Conservation (phyloP, 306 rosid genomes). For the Fagus crenata region DNA sequence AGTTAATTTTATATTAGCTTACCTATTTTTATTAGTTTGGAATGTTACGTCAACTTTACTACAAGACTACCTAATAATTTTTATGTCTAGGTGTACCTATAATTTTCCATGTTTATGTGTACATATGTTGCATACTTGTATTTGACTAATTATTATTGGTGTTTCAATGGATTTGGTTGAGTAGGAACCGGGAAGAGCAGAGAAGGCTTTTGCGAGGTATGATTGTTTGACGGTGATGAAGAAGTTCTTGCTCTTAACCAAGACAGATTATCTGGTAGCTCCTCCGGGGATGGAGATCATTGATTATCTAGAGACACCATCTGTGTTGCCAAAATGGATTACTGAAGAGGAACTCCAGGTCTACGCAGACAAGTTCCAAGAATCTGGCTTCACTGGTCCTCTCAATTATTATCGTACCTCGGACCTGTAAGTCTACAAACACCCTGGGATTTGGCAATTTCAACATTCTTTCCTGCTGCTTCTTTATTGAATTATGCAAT, state of each 20-base stretch:
- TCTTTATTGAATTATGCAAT: no score
- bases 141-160: not conserved
- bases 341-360: slow-evolving; percentile 67
- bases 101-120: no score
- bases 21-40: no score
- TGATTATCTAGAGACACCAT: slow-evolving; percentile 65
- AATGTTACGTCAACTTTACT: no score
- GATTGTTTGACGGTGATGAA: slow-evolving; percentile 71
- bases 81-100: no score
- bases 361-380: slow-evolving; percentile 69
- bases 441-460: not conserved
- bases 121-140: not conserved
- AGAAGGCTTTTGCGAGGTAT: slow-evolving; percentile 74
- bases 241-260: slow-evolving; percentile 50
- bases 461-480: not conserved
- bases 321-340: slow-evolving; percentile 66
- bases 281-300: slow-evolving; percentile 67
- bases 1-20: no score
- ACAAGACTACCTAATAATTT: no score
- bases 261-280: slow-evolving; percentile 30
- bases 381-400: slow-evolving; percentile 81
- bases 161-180: slow-evolving; percentile 22
- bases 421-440: slow-evolving; percentile 55
- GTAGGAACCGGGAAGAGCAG: slow-evolving; percentile 80
- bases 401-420: slow-evolving; percentile 74